These are phyloP conservation scores for Triticum turgidum DNA, from an alignment of 176 grass and related monocot species.

Conservation along the genomic window DNA sequence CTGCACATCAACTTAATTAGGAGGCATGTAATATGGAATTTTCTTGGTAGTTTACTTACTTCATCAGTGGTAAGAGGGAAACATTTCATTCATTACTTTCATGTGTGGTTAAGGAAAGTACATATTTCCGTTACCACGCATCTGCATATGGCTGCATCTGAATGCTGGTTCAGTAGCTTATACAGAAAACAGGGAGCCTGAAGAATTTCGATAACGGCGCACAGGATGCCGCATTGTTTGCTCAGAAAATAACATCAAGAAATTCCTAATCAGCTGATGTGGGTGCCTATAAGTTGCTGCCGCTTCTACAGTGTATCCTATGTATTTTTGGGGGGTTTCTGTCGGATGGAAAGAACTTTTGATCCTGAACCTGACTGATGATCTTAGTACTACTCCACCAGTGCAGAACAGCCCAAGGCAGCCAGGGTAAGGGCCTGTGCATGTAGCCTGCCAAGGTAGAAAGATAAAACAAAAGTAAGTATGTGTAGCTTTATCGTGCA, in stretches of 20 bases:
- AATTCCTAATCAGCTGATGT: not conserved
- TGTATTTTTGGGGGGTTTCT: conserved; percentile 24
- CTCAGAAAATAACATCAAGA: not conserved
- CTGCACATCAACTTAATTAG: not conserved
- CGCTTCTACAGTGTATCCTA: not conserved
- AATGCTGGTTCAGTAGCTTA: conserved; percentile 8
- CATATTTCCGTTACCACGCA: not conserved
- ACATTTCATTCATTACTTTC: not conserved
- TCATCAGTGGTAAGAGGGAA: not conserved
- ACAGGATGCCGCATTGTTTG: not conserved
- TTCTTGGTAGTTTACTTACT: not conserved
- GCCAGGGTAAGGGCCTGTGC: conserved; percentile 85
- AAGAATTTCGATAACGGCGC: not conserved
- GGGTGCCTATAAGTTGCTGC: not conserved
- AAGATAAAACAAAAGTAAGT: not conserved
- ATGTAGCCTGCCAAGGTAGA: conserved; percentile 53
- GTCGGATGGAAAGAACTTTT: conserved; percentile 39
- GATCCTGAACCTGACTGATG: conserved; percentile 63
- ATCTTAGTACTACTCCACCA: conserved; percentile 76
- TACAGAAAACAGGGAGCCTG: not conserved
- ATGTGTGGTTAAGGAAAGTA: not conserved
- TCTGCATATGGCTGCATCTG: not conserved
- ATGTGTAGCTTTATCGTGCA: no score
- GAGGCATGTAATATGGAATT: not conserved
- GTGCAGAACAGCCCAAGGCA: conserved; percentile 70